Evolutionary conservation across 352 stramenopile genomes (phyloP), one percentile per base, ranked within the genome.

Genomic region (Chrysophaeum taylorii): DNA sequence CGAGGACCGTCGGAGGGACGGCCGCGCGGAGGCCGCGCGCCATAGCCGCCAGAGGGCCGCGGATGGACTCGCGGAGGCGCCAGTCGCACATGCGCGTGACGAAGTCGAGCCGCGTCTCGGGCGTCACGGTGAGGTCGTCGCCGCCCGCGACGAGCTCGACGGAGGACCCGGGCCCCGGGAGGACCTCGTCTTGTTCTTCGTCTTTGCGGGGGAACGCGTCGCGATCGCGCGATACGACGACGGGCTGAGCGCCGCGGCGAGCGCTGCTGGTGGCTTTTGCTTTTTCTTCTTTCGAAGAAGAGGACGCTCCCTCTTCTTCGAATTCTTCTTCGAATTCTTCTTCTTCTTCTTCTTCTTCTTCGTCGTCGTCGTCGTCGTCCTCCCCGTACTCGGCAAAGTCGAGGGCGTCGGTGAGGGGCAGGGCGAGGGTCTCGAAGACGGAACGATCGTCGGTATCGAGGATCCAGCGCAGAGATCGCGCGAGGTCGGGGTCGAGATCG

Each of bases 361-460:
- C 57, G 57, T 43, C 31, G 57, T 36, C 27, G 5, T 27, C 16
- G 33, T 42, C 35, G 4, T 7, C 18, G 33, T 66, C 57, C 1
- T 42, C 21, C n/a, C n/a, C n/a, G n/a, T n/a, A n/a, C n/a, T n/a
- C n/a, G n/a, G n/a, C n/a, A 25, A 27, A 2, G 36, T 15, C 31
- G 33, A 66, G 36, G 12, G 33, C 57, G 57, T 66, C 57, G 14
- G 57, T 66, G 57, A 66, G 45, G 33, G 15, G 14, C 33, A 66
- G 57, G 33, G 23, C 27, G 14, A 66, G 57, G 14, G 33, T 36
- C 1, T 2, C 4, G 57, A 66, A 31, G n/a, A n/a, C n/a, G n/a
- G n/a, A n/a, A n/a, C n/a, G n/a, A n/a, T n/a, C n/a, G 36, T 66
- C 57, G 57, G 41, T 66, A 4, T 2, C 36, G 2, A 38, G 14